Percentiles rank a stretch among this genome's conserved stretches.
Evolutionary conservation across 2,329 filamentous ascomycete genomes (phyloP).

Genomic region (Curvularia spicifera): DNA sequence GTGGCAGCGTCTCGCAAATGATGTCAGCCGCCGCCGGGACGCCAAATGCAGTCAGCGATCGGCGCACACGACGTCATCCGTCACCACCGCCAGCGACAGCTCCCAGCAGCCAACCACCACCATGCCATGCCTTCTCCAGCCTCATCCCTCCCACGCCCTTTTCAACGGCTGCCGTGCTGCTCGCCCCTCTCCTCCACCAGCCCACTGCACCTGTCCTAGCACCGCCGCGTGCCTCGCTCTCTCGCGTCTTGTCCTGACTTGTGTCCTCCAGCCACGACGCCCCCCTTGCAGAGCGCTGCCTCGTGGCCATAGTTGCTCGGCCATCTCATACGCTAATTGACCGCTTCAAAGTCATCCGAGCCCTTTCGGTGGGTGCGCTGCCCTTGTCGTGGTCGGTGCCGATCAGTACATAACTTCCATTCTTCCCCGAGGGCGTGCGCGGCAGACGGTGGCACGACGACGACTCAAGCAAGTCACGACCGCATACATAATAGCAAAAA

Average conservation of each 20-base stretch:
- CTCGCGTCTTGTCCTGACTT: neutral
- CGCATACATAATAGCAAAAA: neutral
- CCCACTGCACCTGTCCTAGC: neutral
- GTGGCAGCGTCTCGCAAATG: slow-evolving; percentile 10
- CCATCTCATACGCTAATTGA: slow-evolving; percentile 19
- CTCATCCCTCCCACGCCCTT: neutral
- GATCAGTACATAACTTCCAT: neutral
- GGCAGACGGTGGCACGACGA: neutral
- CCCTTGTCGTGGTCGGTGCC: slow-evolving; percentile 12
- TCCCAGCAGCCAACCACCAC: neutral
- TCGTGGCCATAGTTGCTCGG: slow-evolving; percentile 10
- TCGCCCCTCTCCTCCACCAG: neutral
- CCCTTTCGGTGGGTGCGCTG: slow-evolving; percentile 10
- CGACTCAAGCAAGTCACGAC: neutral
- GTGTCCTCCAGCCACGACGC: slow-evolving; percentile 1
- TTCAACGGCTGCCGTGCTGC: neutral
- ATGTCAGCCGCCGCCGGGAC: slow-evolving; percentile 11
- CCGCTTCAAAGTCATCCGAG: slow-evolving; percentile 18
- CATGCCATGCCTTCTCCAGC: neutral
- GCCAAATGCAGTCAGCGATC: neutral
- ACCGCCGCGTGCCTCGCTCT: neutral
- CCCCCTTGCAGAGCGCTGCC: neutral
- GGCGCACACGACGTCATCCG: slow-evolving; percentile 17
- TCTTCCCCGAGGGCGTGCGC: neutral
- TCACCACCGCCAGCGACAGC: neutral